A percentile compares a stretch with the other conserved stretches of the same genome.
phyloP scores from a whole-genome alignment of 148 eudicot genomes.

The Fagopyrum esculentum region DNA sequence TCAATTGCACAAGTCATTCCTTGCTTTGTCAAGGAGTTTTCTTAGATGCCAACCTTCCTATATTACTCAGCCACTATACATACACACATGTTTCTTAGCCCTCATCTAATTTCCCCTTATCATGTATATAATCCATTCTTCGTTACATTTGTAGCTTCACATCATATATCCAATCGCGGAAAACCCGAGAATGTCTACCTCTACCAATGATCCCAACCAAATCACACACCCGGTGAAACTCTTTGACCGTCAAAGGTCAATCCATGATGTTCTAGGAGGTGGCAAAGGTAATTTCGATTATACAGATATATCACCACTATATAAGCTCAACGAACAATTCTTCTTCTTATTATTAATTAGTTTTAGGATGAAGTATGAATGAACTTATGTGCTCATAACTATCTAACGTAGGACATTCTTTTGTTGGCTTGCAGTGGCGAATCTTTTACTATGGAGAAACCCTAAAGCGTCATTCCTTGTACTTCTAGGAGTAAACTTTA shows the following conservation, averaged over 20 bases:
- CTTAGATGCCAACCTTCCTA: background rate
- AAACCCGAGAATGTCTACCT: background rate
- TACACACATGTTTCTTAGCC: background rate
- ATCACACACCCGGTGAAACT: background rate
- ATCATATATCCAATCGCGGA: background rate
- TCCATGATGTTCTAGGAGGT: conserved; percentile 26
- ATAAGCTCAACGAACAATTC: no score
- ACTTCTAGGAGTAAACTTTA: conserved; percentile 18
- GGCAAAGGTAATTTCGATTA: conserved; percentile 18
- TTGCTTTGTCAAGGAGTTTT: conserved; percentile 1
- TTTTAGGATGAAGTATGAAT: no score
- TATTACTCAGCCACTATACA: background rate
- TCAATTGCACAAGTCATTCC: conserved; percentile 11
- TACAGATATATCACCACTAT: no score
- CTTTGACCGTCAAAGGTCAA: conserved; percentile 18
- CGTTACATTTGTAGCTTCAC: background rate
- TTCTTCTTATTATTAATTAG: no score
- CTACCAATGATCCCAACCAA: background rate
- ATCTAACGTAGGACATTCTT: background rate
- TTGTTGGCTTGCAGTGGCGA: conserved; percentile 17
- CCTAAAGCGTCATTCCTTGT: conserved; percentile 18
- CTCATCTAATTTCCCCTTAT: background rate
- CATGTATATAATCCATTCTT: background rate
- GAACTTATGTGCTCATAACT: no score
- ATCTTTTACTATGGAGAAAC: conserved; percentile 25